These are phyloP conservation scores for Fragilariopsis cylindrus DNA, from an alignment of 108 stramenopile species.

Conservation along the genomic window DNA sequence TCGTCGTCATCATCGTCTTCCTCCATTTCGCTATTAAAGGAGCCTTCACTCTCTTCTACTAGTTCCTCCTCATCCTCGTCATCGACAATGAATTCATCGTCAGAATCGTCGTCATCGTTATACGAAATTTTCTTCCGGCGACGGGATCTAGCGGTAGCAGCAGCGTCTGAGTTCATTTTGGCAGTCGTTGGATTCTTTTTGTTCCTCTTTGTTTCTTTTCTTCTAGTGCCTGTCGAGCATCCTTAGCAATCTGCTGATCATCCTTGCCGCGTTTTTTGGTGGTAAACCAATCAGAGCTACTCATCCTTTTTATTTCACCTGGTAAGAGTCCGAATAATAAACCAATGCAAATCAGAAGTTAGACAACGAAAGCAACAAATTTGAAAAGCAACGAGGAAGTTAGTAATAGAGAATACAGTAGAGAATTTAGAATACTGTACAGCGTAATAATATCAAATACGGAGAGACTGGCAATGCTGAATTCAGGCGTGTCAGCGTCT, in stretches of 20 bases:
- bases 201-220: conserved; percentile 17
- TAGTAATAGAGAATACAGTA: no score
- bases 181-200: not conserved
- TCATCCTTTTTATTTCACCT: no score
- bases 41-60: not conserved
- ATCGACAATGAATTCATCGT: not conserved
- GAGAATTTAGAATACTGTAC: no score
- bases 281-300: conserved; percentile 43
- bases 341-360: no score
- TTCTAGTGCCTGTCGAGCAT: conserved; percentile 25
- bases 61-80: not conserved
- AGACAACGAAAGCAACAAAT: no score
- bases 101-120: conserved; percentile 24
- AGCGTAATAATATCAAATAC: no score
- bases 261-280: conserved; percentile 67
- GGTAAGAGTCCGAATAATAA: no score
- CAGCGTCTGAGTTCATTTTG: conserved; percentile 15
- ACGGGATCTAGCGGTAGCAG: conserved; percentile 4
- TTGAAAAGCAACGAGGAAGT: no score
- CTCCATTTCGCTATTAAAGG: not conserved
- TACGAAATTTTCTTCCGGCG: conserved; percentile 31
- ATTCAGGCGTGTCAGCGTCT: no score
- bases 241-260: conserved; percentile 47
- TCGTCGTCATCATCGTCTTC: conserved; percentile 38
- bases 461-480: no score